These are phyloP conservation scores for Hypoxylon sp. DNA, from an alignment of 2,329 filamentous ascomycete species.

Conservation along the genomic window DNA sequence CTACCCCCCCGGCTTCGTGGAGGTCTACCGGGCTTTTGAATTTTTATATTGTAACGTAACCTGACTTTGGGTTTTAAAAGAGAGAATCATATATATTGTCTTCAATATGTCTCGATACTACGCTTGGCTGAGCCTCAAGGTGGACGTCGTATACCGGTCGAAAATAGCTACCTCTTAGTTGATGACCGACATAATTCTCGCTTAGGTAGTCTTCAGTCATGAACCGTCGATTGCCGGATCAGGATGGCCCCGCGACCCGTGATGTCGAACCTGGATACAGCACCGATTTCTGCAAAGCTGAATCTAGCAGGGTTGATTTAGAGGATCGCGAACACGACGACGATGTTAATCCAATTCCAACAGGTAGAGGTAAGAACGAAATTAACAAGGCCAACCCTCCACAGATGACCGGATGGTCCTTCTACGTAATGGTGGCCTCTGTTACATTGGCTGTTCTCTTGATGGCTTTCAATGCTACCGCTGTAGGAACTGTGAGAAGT, in stretches of 20 bases:
- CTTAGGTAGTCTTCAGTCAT: constrained; percentile 11
- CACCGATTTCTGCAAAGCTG: constrained; percentile 6
- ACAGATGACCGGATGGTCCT: constrained; percentile 35
- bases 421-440: constrained; percentile 40
- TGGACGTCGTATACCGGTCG: constrained; percentile 10
- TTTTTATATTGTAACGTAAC: constrained; percentile 10
- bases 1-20: constrained; percentile 5
- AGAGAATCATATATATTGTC: constrained; percentile 23
- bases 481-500: constrained; percentile 44
- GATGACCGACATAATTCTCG: constrained; percentile 8
- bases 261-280: constrained; percentile 28
- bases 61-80: background rate
- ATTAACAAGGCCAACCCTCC: constrained; percentile 6
- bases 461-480: constrained; percentile 46
- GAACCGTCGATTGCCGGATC: background rate
- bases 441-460: constrained; percentile 37
- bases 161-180: constrained; percentile 6
- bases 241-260: constrained; percentile 4
- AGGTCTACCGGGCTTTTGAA: constrained; percentile 20
- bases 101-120: constrained; percentile 24
- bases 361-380: constrained; percentile 6
- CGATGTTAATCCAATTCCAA: background rate
- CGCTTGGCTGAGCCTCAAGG: constrained; percentile 12
- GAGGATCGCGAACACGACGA: background rate
- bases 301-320: background rate